These are phyloP conservation scores for Rhododendron kiyosumense DNA, from an alignment of 148 eudicot species.

Conservation along the genomic window DNA sequence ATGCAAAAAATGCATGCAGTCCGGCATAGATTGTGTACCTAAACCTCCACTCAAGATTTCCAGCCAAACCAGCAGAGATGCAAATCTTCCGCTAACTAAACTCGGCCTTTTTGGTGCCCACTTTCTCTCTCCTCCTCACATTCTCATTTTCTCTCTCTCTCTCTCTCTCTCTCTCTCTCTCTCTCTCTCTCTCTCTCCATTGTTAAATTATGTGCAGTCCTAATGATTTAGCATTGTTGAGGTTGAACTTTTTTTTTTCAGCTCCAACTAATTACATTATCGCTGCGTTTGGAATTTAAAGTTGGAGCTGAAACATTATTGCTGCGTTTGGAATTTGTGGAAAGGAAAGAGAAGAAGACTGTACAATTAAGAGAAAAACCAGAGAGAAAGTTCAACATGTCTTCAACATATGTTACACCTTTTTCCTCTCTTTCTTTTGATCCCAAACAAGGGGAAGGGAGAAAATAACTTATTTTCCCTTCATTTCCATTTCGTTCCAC, in stretches of 20 bases:
- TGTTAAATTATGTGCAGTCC: neutral
- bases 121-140: neutral
- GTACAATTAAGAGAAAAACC: neutral
- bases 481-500: neutral
- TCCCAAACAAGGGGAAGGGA: neutral
- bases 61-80: neutral
- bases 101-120: neutral
- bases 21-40: neutral
- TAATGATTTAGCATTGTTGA: neutral
- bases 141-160: neutral
- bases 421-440: neutral
- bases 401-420: neutral
- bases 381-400: neutral
- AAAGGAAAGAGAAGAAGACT: neutral
- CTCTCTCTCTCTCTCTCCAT: neutral
- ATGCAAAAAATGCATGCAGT: neutral
- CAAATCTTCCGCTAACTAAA: neutral
- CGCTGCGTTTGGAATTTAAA: neutral
- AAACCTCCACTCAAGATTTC: neutral
- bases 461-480: neutral
- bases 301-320: conserved; percentile 14
- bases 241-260: conserved; percentile 4
- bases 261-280: conserved; percentile 7
- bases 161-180: neutral
- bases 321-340: neutral